A percentile compares a stretch with the other conserved stretches of the same genome.
Evolutionary conservation across 108 stramenopile species (phyloP).

Genomic region (Conticribra guillardii): DNA sequence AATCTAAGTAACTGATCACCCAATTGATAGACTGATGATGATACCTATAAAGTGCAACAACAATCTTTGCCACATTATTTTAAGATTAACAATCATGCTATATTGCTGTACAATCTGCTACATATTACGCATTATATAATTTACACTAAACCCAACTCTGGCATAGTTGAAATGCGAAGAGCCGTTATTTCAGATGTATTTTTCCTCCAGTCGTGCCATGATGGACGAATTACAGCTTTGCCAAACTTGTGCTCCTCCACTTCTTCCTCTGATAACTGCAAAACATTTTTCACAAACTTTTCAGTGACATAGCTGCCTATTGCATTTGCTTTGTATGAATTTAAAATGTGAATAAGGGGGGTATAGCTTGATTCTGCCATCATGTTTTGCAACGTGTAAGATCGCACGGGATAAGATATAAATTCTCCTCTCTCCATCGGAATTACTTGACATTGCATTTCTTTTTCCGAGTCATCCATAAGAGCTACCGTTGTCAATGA

Average conservation of each 20-base stretch:
- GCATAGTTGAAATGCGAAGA: too few relatives aligned
- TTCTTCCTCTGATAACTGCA: conserved; percentile 22
- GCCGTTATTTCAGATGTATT: too few relatives aligned
- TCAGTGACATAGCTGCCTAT: conserved; percentile 13
- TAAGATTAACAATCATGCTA: too few relatives aligned
- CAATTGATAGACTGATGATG: too few relatives aligned
- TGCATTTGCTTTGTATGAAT: conserved; percentile 19
- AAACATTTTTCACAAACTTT: conserved; percentile 7
- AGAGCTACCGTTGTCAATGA: conserved; percentile 14
- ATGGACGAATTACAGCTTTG: conserved; percentile 3
- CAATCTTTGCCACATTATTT: too few relatives aligned
- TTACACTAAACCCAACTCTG: too few relatives aligned
- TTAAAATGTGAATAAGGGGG: conserved; percentile 21
- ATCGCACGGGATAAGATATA: conserved; percentile 13
- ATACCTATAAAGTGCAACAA: too few relatives aligned
- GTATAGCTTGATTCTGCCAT: background rate
- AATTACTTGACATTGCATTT: conserved; percentile 13
- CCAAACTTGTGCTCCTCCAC: conserved; percentile 17
- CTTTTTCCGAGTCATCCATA: conserved; percentile 5
- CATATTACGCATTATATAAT: too few relatives aligned
- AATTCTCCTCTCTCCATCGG: conserved; percentile 14
- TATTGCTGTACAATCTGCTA: too few relatives aligned
- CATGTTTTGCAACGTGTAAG: background rate
- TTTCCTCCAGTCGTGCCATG: background rate
- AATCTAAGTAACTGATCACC: too few relatives aligned